Evolutionary conservation across 441 rosid genomes (phyloP).

Genomic region (Mallotus japonicus): DNA sequence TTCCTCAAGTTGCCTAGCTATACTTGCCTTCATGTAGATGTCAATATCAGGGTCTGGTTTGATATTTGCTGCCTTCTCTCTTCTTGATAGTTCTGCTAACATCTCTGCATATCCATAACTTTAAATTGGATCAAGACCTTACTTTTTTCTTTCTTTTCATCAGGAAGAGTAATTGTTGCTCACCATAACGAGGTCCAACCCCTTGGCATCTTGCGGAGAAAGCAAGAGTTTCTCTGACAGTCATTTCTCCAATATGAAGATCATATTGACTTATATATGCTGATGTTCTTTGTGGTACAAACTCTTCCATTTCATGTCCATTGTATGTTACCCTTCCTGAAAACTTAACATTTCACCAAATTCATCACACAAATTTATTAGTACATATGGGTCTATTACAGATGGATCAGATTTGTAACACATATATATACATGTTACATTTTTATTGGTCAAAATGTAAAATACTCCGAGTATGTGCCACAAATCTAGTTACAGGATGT

Average conservation of each 20-base stretch:
- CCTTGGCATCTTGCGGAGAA: conserved; percentile 75
- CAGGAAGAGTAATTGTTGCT: neutral
- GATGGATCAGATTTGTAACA: too few relatives aligned
- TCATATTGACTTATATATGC: conserved; percentile 67
- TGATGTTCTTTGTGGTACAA: conserved; percentile 59
- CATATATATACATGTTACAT: too few relatives aligned
- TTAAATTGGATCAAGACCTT: neutral
- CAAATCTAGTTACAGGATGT: too few relatives aligned
- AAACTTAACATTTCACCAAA: conserved; percentile 31
- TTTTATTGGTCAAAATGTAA: too few relatives aligned
- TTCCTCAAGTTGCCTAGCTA: too few relatives aligned
- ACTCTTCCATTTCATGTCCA: conserved; percentile 62
- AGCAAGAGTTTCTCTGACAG: conserved; percentile 64
- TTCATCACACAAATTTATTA: neutral
- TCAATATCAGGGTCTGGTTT: conserved; percentile 71
- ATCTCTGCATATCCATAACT: conserved; percentile 34
- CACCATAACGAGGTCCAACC: conserved; percentile 55
- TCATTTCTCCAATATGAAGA: conserved; percentile 69
- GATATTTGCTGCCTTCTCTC: conserved; percentile 60
- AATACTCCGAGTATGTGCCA: too few relatives aligned
- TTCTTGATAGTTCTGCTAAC: conserved; percentile 52
- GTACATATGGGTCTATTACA: too few relatives aligned
- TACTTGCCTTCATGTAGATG: conserved; percentile 54
- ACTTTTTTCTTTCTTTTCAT: too few relatives aligned
- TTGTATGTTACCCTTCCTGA: conserved; percentile 58